phyloP scores from a whole-genome alignment of 768 basidiomycete species.

The Termitomyces titanicus region DNA sequence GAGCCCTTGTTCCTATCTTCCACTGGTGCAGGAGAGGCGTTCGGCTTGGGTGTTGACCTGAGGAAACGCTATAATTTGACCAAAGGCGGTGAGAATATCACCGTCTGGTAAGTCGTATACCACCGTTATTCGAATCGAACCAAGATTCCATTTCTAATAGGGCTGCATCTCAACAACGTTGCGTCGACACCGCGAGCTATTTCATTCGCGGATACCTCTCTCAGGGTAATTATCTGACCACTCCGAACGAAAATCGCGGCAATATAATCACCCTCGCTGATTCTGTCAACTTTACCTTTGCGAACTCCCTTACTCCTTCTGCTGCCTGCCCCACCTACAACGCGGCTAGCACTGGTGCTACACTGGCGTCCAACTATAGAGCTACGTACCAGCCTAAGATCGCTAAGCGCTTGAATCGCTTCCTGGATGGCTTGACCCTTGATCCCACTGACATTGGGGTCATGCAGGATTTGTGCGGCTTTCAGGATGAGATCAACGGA shows the following conservation, averaged over 20 bases:
- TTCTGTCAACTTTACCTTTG: slow-evolving; percentile 38
- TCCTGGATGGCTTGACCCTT: slow-evolving; percentile 32
- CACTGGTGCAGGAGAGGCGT: slow-evolving; percentile 36
- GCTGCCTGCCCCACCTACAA: slow-evolving; percentile 33
- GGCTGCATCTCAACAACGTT: slow-evolving; percentile 39
- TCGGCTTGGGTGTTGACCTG: slow-evolving; percentile 35
- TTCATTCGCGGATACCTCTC: slow-evolving; percentile 40
- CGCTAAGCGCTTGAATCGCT: slow-evolving; percentile 32
- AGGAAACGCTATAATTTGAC: slow-evolving; percentile 38
- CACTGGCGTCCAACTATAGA: slow-evolving; percentile 25
- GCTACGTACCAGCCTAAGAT: slow-evolving; percentile 28
- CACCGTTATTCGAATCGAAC: neutral
- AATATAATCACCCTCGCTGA: slow-evolving; percentile 33
- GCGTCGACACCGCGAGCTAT: slow-evolving; percentile 36
- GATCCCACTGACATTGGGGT: slow-evolving; percentile 31
- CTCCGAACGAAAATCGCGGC: slow-evolving; percentile 28
- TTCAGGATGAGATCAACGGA: slow-evolving; percentile 32
- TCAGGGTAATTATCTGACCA: slow-evolving; percentile 34
- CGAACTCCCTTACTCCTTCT: slow-evolving; percentile 40
- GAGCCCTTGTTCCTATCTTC: slow-evolving; percentile 36
- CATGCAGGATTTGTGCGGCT: slow-evolving; percentile 44
- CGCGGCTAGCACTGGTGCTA: slow-evolving; percentile 25
- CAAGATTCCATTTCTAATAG: slow-evolving; percentile 15
- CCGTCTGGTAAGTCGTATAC: slow-evolving; percentile 30
- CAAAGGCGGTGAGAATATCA: slow-evolving; percentile 35